Evolutionary conservation across 2,329 filamentous ascomycete genomes (phyloP).

Genomic region (Pseudogymnoascus destructans): DNA sequence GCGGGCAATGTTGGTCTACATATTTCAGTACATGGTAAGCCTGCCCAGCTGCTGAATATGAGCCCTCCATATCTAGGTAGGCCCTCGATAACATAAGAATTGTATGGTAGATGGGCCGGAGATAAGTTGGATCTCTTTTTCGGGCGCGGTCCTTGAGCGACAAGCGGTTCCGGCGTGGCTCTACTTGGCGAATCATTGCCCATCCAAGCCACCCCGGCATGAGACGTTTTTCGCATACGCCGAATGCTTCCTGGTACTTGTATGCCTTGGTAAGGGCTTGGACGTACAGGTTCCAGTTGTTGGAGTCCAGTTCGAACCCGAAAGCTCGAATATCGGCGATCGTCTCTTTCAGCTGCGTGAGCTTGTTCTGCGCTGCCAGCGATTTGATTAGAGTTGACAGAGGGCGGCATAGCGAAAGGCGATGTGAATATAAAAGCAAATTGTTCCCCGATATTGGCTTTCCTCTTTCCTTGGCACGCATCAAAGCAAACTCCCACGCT

Average conservation of each 20-base stretch:
- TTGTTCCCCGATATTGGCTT: slow-evolving; percentile 19
- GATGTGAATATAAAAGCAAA: slow-evolving; percentile 22
- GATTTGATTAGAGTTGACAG: slow-evolving; percentile 37
- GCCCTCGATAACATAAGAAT: slow-evolving; percentile 22
- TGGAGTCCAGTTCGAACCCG: slow-evolving; percentile 63
- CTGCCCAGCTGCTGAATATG: slow-evolving; percentile 19
- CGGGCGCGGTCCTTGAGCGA: slow-evolving; percentile 17
- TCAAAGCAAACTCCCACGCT: slow-evolving; percentile 52
- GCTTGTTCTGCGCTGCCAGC: slow-evolving; percentile 38
- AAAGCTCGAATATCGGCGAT: slow-evolving; percentile 37
- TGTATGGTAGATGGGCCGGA: slow-evolving; percentile 23
- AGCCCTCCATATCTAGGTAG: slow-evolving; percentile 21
- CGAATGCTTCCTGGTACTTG: slow-evolving; percentile 54
- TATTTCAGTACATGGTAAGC: slow-evolving; percentile 18
- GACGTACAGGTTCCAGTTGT: slow-evolving; percentile 71
- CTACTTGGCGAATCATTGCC: slow-evolving; percentile 26
- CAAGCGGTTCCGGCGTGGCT: slow-evolving; percentile 19
- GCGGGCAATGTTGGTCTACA: slow-evolving; percentile 22
- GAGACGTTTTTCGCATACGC: slow-evolving; percentile 60
- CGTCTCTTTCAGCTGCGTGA: slow-evolving; percentile 36
- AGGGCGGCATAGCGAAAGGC: slow-evolving; percentile 31
- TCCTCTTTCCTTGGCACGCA: slow-evolving; percentile 35
- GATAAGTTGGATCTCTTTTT: slow-evolving; percentile 17
- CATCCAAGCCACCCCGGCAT: slow-evolving; percentile 73
- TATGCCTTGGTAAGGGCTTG: slow-evolving; percentile 49